Evolutionary conservation across 768 basidiomycete species (phyloP).

Genomic region (Boletus eberwhitei): DNA sequence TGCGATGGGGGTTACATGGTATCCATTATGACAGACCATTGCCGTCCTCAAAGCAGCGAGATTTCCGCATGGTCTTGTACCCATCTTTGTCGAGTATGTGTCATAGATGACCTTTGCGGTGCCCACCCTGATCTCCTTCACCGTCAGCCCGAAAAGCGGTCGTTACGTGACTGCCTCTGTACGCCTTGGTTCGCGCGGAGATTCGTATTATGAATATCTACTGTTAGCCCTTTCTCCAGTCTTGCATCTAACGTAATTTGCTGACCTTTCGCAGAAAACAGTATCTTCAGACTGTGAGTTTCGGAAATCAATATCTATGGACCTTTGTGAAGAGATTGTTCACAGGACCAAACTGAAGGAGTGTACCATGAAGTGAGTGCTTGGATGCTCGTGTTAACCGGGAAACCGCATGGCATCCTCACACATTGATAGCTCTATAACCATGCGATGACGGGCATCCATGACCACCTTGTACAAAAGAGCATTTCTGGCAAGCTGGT

Average conservation of each 20-base stretch:
- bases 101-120: constrained; percentile 1
- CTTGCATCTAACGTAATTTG: background rate
- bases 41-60: constrained; percentile 59
- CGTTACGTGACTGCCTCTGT: constrained; percentile 66
- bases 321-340: constrained; percentile 1
- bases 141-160: constrained; percentile 45
- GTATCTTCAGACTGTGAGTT: constrained; percentile 32
- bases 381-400: background rate
- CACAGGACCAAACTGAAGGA: constrained; percentile 65
- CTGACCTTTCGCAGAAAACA: constrained; percentile 26
- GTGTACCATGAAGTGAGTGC: constrained; percentile 70
- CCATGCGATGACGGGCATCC: constrained; percentile 78
- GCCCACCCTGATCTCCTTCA: constrained; percentile 9
- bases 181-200: constrained; percentile 86
- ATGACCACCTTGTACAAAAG: constrained; percentile 65
- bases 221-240: constrained; percentile 44
- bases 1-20: background rate
- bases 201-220: constrained; percentile 92
- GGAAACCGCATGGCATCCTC: background rate
- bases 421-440: constrained; percentile 74
- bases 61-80: constrained; percentile 69
- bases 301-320: background rate
- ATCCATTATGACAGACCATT: constrained; percentile 51
- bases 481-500: constrained; percentile 57
- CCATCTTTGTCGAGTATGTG: constrained; percentile 79